A percentile compares a stretch with the other conserved stretches of the same genome.
phyloP scores from a whole-genome alignment of 1,284 basidiomycete genomes.

The Papiliotrema terrestris region DNA sequence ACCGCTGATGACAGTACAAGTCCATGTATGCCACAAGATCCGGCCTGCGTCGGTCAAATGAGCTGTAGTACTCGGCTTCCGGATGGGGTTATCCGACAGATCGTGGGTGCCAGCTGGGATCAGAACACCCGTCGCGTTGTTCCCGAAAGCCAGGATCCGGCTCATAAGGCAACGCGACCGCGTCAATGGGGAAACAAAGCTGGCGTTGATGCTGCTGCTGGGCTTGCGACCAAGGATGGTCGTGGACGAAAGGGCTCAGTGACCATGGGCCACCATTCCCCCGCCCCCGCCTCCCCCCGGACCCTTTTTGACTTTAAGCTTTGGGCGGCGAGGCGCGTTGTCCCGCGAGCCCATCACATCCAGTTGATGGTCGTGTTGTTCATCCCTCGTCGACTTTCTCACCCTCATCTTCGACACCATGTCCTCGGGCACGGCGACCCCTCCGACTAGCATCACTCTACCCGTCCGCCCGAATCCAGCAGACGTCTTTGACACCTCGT shows the following conservation, averaged over 20 bases:
- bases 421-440: constrained; percentile 16
- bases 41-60: background rate
- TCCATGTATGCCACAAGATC: constrained; percentile 26
- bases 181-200: no score
- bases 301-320: no score
- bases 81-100: background rate
- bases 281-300: no score
- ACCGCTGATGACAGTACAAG: constrained; percentile 6
- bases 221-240: no score
- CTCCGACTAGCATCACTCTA: constrained; percentile 26
- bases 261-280: no score
- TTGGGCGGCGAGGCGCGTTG: no score
- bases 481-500: constrained; percentile 16
- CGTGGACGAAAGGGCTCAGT: no score
- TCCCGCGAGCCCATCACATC: no score
- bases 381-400: no score
- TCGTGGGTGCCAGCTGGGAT: constrained; percentile 4
- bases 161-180: background rate
- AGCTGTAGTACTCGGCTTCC: constrained; percentile 11
- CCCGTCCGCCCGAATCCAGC: constrained; percentile 25
- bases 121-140: constrained; percentile 20
- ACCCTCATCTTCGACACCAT: no score
- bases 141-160: constrained; percentile 15
- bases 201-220: no score
- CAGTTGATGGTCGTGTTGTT: no score